Base-by-base conservation (phyloP, 2,329 filamentous ascomycete genomes). In the Aureobasidium lini region DNA sequence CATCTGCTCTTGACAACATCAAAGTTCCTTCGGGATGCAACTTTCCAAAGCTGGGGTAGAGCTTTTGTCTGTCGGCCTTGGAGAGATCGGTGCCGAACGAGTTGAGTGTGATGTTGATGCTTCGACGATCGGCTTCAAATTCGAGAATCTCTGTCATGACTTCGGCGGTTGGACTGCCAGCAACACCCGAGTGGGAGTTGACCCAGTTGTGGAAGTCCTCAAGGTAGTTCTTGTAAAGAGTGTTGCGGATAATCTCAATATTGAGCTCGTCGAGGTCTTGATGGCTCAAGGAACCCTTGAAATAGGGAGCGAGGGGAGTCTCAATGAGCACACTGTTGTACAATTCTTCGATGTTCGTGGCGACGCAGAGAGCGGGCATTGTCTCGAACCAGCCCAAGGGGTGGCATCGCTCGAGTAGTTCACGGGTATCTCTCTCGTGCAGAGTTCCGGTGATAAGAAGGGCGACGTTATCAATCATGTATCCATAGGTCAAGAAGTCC, bases 381-480 rank as follows among this genome's bases (percentile, higher is more conserved):
- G 94, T 96, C 80, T 99, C 94, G 73, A 99, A 99, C 91, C 92
- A 97, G 66, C 94, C 94, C 7, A 99, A 83, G 6, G 94, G 94
- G 69, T 99, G 95, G 75, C 95, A 99, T 74, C 94, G 83, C 71
- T 97, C 94, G 57, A 99, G 79, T 63, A 99, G 83, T 77, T 99
- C 94, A 62, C 92, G 86, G 3, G 94, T 99, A 73, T 99, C 94
- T 72, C 94, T 85, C 77, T 99, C 95, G 76, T 99, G 94, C 32
- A 99, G 83, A 11, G 94, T 99, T 63, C 94, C 94, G 23, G 94
- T 99, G 75, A 99, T 99, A 69, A 99, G 85, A 42, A 99, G 86
- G 40, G 95, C 94, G 57, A 99, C 91, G 69, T 99, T 99, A 77
- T 99, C 94, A 75, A 99, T 99, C 94, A 99, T 99, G 81, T 99